These are phyloP conservation scores for Aspergillus thermomutatus DNA, from an alignment of 2,329 filamentous ascomycete species.

Conservation along the genomic window DNA sequence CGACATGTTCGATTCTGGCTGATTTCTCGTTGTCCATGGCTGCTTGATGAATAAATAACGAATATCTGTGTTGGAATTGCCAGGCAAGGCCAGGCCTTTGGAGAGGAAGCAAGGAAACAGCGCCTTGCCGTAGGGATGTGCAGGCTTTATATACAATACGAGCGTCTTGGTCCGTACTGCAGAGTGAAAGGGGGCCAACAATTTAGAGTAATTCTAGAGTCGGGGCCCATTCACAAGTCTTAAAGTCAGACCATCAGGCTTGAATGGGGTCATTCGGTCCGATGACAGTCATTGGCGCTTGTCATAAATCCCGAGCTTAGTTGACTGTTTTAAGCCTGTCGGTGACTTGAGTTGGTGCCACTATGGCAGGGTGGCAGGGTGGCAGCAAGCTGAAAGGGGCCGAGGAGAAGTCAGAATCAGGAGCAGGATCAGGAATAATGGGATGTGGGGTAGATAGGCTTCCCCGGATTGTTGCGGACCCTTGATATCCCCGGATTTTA, in stretches of 20 bases:
- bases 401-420: no score
- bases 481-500: not conserved
- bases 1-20: not conserved
- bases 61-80: not conserved
- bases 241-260: not conserved
- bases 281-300: not conserved
- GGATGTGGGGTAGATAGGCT: not conserved
- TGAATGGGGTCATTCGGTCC: not conserved
- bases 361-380: no score
- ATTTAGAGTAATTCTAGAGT: not conserved
- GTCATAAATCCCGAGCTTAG: not conserved
- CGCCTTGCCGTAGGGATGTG: not conserved
- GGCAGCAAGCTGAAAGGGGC: not conserved
- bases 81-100: not conserved
- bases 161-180: not conserved
- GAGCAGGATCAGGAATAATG: not conserved
- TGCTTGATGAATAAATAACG: not conserved
- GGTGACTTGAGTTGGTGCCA: no score
- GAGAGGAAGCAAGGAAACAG: not conserved
- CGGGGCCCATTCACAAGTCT: not conserved
- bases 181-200: not conserved
- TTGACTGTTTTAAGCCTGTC: no score
- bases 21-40: slow-evolving; percentile 5
- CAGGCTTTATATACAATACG: not conserved
- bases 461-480: not conserved